Conservation (phyloP, 2,329 filamentous ascomycete genomes). For the Trichoderma sp. region DNA sequence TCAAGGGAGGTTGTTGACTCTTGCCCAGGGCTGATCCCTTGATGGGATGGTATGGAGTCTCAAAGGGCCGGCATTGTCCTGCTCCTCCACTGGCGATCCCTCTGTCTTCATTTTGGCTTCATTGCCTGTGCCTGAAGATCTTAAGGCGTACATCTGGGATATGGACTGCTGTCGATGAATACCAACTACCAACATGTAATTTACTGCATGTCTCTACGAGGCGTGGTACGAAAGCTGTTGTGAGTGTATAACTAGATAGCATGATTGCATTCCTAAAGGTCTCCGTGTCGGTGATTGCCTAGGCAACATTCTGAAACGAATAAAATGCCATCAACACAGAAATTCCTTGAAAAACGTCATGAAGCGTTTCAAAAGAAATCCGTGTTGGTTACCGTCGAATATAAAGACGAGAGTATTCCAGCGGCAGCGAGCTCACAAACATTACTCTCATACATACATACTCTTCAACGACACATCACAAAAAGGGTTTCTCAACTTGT, state of each 20-base stretch:
- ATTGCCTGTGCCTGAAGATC: not conserved
- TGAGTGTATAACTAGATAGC: not conserved
- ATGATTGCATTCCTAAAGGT: not conserved
- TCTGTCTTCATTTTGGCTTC: not conserved
- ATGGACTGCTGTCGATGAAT: not conserved
- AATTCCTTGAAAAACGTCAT: not conserved
- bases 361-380: not conserved
- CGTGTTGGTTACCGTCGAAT: not conserved
- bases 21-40: not conserved
- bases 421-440: not conserved
- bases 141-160: not conserved
- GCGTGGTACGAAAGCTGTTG: not conserved
- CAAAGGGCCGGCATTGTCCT: not conserved
- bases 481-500: not conserved
- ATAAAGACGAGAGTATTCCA: not conserved
- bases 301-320: not conserved
- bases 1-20: not conserved
- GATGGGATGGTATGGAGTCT: not conserved
- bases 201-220: not conserved
- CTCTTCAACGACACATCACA: not conserved
- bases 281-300: not conserved
- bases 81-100: not conserved
- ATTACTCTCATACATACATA: not conserved
- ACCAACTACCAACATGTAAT: not conserved
- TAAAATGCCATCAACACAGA: not conserved